Conservation (phyloP, 768 basidiomycete species). For the Lactifluus echinatus region DNA sequence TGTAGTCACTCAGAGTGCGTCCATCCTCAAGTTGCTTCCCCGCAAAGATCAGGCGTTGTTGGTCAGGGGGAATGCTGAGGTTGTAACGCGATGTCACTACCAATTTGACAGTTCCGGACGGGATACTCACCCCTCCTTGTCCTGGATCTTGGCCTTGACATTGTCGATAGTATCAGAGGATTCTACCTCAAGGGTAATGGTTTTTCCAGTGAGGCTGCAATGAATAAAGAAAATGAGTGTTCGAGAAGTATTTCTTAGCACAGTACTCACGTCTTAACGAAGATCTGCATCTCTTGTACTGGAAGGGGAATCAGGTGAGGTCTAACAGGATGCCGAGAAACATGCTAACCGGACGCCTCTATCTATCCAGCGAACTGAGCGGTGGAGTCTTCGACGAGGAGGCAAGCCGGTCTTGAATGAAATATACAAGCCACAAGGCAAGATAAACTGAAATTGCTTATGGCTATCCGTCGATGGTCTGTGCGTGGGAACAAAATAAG, state of each 20-base stretch:
- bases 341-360: conserved; percentile 45
- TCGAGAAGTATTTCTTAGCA: background rate
- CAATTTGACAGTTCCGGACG: conserved; percentile 9
- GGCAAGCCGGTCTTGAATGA: conserved; percentile 43
- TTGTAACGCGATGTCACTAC: conserved; percentile 7
- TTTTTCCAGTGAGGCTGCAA: conserved; percentile 91
- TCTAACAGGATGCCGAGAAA: background rate
- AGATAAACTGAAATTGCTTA: too few species aligned
- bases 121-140: conserved; percentile 79
- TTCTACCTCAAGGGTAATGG: conserved; percentile 96
- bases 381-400: conserved; percentile 94
- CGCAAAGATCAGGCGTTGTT: conserved; percentile 97
- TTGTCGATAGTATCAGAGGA: conserved; percentile 97
- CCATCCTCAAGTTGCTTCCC: conserved; percentile 99
- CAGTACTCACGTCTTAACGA: conserved; percentile 82
- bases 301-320: background rate
- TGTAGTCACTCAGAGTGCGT: conserved; percentile 89
- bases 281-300: conserved; percentile 83
- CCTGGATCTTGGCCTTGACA: conserved; percentile 96
- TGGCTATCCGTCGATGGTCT: conserved; percentile 33
- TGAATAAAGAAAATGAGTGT: conserved; percentile 13
- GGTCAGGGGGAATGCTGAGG: conserved; percentile 78
- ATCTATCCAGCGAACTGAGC: conserved; percentile 86
- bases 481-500: conserved; percentile 31
- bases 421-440: too few species aligned